Evolutionary conservation across 202 grass and related monocot genomes (phyloP).

Genomic region (Brachypodium distachyon): DNA sequence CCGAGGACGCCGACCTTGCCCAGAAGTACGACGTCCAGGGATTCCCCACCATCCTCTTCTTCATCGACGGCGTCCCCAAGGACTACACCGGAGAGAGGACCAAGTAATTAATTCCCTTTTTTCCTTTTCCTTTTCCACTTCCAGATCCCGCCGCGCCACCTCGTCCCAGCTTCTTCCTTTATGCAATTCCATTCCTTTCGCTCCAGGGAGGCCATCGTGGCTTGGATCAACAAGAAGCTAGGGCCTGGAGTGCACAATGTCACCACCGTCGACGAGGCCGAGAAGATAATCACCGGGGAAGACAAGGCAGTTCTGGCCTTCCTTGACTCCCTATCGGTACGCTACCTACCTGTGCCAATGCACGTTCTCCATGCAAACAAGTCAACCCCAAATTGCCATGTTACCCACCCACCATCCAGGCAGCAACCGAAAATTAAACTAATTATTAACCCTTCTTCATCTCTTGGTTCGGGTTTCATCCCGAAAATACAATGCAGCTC

Average conservation of each 20-base stretch:
- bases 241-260: conserved; percentile 70
- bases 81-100: conserved; percentile 58
- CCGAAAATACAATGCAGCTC: not conserved
- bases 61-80: conserved; percentile 74
- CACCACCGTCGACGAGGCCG: conserved; percentile 53
- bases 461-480: not conserved
- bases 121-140: not conserved
- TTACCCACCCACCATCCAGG: not conserved
- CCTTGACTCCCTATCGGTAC: conserved; percentile 63
- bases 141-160: not conserved
- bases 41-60: conserved; percentile 82
- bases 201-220: conserved; percentile 59
- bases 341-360: too few relatives aligned
- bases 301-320: conserved; percentile 54
- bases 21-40: conserved; percentile 73
- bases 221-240: conserved; percentile 92
- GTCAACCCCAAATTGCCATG: not conserved
- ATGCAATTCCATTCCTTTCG: not conserved
- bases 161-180: not conserved
- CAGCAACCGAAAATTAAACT: not conserved
- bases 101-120: conserved; percentile 12
- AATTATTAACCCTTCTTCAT: too few relatives aligned
- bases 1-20: conserved; percentile 72
- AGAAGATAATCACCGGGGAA: conserved; percentile 54
- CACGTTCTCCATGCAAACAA: not conserved